Percentiles rank a stretch among this genome's conserved stretches.
phyloP scores from a whole-genome alignment of 1,139 yeast genomes.

The Pneumocystis wakefieldiae region DNA sequence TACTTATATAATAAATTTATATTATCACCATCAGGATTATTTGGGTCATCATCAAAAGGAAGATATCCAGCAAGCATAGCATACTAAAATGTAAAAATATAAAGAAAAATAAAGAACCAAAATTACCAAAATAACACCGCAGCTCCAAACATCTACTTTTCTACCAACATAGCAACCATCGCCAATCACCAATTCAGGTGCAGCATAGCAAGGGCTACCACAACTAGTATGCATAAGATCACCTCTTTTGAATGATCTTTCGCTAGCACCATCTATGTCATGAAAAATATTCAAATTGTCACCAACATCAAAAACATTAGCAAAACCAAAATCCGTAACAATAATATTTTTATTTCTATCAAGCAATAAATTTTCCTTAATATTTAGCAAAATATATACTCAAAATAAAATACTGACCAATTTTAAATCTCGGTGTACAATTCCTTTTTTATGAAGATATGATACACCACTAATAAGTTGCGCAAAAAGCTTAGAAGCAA shows the following conservation, averaged over 20 bases:
- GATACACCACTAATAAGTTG: constrained; percentile 88
- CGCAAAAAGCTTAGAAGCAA: constrained; percentile 78
- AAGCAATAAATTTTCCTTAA: constrained; percentile 41
- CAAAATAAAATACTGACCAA: constrained; percentile 26
- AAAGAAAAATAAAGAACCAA: background rate
- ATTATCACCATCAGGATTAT: constrained; percentile 91
- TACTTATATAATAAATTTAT: constrained; percentile 81
- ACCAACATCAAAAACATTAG: constrained; percentile 49
- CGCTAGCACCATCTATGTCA: background rate
- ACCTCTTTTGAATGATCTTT: constrained; percentile 4
- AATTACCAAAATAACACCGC: constrained; percentile 60
- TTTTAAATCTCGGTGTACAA: constrained; percentile 68
- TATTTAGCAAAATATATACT: background rate
- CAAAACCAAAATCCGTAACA: constrained; percentile 80
- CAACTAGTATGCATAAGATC: constrained; percentile 91
- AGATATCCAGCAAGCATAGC: constrained; percentile 96
- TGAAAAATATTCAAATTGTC: constrained; percentile 4
- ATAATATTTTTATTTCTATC: constrained; percentile 70
- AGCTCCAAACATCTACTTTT: constrained; percentile 92
- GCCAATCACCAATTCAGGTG: constrained; percentile 87
- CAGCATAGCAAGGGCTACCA: constrained; percentile 97
- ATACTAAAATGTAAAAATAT: constrained; percentile 25
- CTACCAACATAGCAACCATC: constrained; percentile 83
- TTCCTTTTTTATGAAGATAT: constrained; percentile 72
- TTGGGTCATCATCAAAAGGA: constrained; percentile 96